Base-by-base conservation (phyloP, 257 asterid species). In the Plantago ovata region DNA sequence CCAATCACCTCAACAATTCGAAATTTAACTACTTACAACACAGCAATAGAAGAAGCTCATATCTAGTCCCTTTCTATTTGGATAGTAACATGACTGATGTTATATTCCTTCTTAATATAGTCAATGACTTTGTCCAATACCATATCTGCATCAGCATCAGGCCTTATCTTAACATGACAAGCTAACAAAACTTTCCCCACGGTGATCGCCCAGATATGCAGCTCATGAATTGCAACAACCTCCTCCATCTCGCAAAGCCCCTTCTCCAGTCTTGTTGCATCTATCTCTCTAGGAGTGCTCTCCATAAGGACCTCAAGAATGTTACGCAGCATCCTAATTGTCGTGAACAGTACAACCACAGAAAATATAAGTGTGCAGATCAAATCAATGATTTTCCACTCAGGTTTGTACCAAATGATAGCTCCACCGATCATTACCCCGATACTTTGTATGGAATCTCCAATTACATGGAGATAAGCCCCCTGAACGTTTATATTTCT, bases 361-460 rank as follows among this genome's bases (percentile, higher is more conserved):
- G 95, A 87, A 65, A 90, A 90, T 16, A 87, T 64, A 19, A 90
- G 86, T 0, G 98, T 90, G 68, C 96, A 87, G 6, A 87, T 80
- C 48, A 87, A 79, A 74, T 90, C 98, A 14, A 84, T 74, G 54
- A 87, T 81, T 56, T 82, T 84, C 98, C 91, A 90, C 66, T 82
- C 79, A 0, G 96, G 98, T 68, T 83, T 81, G 32, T 75, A 81
- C 98, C 98, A 90, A 58, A 90, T 87, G 2, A 84, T 20, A 32
- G 84, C 95, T 33, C 95, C 96, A 11, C 96, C 96, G 16, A 90
- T 77, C 98, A 87, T 87, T 16, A 90, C 98, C 2, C 96, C 98
- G 8, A 90, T 74, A 53, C 96, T 86, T 62, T 87, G 98, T 53
- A 87, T 75, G 7, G 94, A 87, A 68, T 90, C 98, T 56, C 96